Evolutionary conservation across 768 basidiomycete species (phyloP), one percentile per base, ranked within the genome.

Genomic region (Termitomyces sp.): DNA sequence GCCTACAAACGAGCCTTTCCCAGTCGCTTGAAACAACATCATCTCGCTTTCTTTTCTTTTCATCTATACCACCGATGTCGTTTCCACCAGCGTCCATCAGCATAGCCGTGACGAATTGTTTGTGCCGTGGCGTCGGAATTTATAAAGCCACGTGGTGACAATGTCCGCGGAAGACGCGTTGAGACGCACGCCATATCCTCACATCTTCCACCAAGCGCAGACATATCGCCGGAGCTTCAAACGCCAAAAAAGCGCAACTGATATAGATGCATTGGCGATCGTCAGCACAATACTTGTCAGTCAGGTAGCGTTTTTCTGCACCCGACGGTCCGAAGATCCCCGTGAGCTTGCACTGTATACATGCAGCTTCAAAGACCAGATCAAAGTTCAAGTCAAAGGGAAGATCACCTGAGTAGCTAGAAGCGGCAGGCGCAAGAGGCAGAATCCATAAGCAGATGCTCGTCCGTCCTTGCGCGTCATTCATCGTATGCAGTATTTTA

Each of bases 401-500:
- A n/a, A 76, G 73, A 70, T 67, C 71, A 0, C 62, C 65, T 5
- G 69, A 71, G 38, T 70, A 80, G 53, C 55, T 82, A 30, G 64
- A 70, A n/a, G 70, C 53, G 0, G 73, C 70, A 56, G 76, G 76
- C 45, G 74, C 71, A 23, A 68, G 71, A 23, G 79, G 77, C 61
- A 79, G 79, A 0, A 83, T 83, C 53, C 73, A 61, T 60, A 79
- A 81, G 58, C 78, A 82, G 67, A 78, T 82, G 78, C 64, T 59
- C 12, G 74, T 75, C 53, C 47, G 68, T 69, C 48, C 37, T 41
- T 51, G 38, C 15, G 3, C 9, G 26, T 31, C 52, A 31, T 31
- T 58, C 26, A n/a, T 56, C 56, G 28, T 41, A 46, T n/a, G 5
- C 56, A 11, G 38, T 49, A 21, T 59, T 44, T 33, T 3, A 10